Evolutionary conservation across 257 asterid genomes (phyloP), one percentile per base, ranked within the genome.

Genomic region (Orobanche coerulescens): DNA sequence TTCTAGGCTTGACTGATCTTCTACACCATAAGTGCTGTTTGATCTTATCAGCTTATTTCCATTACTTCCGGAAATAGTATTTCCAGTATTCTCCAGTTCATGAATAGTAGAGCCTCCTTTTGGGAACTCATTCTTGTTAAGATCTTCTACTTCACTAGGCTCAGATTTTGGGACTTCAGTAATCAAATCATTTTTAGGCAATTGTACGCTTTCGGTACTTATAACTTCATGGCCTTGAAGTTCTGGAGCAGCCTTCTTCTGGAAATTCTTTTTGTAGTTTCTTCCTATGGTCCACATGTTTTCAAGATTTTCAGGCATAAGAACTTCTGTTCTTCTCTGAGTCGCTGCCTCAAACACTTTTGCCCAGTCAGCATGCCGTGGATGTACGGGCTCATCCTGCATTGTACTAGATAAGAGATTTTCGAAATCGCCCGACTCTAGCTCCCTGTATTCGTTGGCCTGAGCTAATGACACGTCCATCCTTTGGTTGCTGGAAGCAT

Each of bases 241-340:
- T 66, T 74, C 81, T 13, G 71, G 61, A 64, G 76, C 66, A 63
- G 76, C 54, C 42, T 69, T 81, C 69, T 82, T 84, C 40, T 72
- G 82, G 59, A 82, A 73, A 57, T 76, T 80, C 76, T 79, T 84
- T 71, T 81, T 87, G 55, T 90, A 87, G 74, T 90, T 78, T 79
- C 94, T 80, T 68, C 97, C 97, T 20, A 79, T 87, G 23, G 94
- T 63, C 97, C 97, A 90, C 94, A 90, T 84, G 79, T 84, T 87
- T 65, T 90, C 97, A 65, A 90, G 95, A 78, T 90, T 90, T 78
- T 90, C 95, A 47, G 97, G 97, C 85, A 54, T 83, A 64, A 90
- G 84, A 73, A 90, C 95, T 76, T 90, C 97, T 62, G 88, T 75
- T 79, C 97, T 82, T 78, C 97, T 87, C 75, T 75, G 94, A 46